Evolutionary conservation across 257 asterid species (phyloP).

Genomic region (Anisodus tanguticus): DNA sequence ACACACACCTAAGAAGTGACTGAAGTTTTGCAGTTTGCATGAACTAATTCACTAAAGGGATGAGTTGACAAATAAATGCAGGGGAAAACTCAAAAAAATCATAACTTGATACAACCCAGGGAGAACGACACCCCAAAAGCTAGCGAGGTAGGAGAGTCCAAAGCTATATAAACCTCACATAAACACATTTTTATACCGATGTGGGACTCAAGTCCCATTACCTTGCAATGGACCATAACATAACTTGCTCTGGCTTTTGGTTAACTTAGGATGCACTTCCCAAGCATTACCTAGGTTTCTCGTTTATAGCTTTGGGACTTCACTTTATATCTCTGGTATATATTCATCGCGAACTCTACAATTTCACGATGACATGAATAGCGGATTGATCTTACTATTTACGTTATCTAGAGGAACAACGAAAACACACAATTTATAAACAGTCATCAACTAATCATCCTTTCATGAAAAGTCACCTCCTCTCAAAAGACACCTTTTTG

Average conservation of each 20-base stretch:
- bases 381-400: not conserved
- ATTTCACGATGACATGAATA: not conserved
- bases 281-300: not conserved
- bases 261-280: not conserved
- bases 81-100: not conserved
- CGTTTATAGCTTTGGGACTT: not conserved
- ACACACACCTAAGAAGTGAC: not conserved
- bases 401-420: not conserved
- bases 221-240: not conserved
- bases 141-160: too few relatives aligned
- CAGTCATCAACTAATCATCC: not conserved
- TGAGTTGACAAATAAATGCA: not conserved
- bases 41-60: not conserved
- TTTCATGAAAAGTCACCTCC: not conserved
- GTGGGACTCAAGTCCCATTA: too few relatives aligned
- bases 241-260: too few relatives aligned
- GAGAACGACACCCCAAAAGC: too few relatives aligned
- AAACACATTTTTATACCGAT: too few relatives aligned
- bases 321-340: not conserved
- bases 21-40: not conserved
- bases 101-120: not conserved
- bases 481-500: not conserved
- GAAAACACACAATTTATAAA: too few relatives aligned
- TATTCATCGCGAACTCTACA: not conserved
- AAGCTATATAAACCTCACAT: too few relatives aligned